Percentiles rank a stretch among this genome's conserved stretches.
Evolutionary conservation across 1,139 yeast genomes (phyloP).

Genomic region (Hyphopichia pseudoburtonii): DNA sequence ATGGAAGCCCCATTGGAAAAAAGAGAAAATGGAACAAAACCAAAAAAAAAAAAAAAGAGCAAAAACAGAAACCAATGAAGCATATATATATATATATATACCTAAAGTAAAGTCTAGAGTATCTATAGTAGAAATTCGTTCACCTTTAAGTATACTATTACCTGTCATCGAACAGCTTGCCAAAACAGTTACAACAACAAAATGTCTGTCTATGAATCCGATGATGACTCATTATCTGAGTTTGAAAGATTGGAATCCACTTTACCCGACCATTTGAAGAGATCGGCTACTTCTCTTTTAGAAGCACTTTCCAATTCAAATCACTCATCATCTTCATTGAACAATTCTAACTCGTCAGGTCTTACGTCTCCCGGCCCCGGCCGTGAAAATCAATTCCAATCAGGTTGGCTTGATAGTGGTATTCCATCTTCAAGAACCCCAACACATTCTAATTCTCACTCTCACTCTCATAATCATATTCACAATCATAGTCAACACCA

Average conservation of each 20-base stretch:
- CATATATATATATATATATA: too few relatives aligned
- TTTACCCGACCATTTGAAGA: conserved; percentile 42
- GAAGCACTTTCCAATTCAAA: conserved; percentile 27
- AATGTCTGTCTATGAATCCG: conserved; percentile 16
- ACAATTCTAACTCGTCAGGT: neutral
- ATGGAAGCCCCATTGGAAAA: too few relatives aligned
- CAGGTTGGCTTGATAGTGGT: conserved; percentile 15
- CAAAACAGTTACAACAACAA: too few relatives aligned
- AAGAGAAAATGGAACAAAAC: too few relatives aligned
- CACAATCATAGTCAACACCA: conserved; percentile 11
- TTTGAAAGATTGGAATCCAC: conserved; percentile 48
- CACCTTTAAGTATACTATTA: neutral
- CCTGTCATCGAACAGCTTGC: neutral
- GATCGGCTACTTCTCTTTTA: conserved; percentile 42
- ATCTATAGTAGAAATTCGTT: neutral
- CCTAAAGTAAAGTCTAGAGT: too few relatives aligned
- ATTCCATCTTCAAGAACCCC: conserved; percentile 24
- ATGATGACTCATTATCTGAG: conserved; percentile 29
- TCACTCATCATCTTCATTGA: conserved; percentile 1
- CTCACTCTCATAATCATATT: conserved; percentile 7
- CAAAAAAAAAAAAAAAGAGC: too few relatives aligned
- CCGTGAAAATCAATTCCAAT: conserved; percentile 17
- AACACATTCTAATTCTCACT: conserved; percentile 12
- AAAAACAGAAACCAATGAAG: too few relatives aligned
- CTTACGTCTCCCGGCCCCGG: conserved; percentile 4